Evolutionary conservation across 179 eudicot species (phyloP).

Genomic region (Patellifolia procumbens): DNA sequence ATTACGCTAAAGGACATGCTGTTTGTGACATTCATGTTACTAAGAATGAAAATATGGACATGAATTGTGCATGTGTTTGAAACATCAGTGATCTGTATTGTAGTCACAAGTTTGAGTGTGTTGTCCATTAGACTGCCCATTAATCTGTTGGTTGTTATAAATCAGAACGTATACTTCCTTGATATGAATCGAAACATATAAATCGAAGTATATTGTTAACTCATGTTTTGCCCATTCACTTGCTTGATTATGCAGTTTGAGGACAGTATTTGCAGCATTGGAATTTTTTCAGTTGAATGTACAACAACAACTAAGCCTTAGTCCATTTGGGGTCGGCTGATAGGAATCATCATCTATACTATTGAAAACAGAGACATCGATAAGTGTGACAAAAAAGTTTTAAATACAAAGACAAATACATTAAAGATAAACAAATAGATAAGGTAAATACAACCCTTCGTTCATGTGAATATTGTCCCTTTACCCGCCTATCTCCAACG

Average conservation of each 20-base stretch:
- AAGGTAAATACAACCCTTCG: no score
- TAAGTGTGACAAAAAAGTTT: no score
- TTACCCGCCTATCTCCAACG: no score
- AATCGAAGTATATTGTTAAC: not conserved
- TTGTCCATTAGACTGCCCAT: not conserved
- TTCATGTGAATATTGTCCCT: no score
- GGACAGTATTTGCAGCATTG: not conserved
- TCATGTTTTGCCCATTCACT: not conserved
- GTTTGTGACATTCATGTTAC: not conserved
- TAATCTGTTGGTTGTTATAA: not conserved
- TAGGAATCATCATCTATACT: no score
- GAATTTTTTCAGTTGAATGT: not conserved
- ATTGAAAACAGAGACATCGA: no score
- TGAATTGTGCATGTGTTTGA: not conserved
- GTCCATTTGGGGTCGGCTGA: no score
- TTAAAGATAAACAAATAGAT: no score
- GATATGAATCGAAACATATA: no score
- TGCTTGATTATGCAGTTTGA: not conserved
- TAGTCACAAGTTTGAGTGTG: not conserved
- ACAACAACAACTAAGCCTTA: no score
- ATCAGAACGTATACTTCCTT: no score
- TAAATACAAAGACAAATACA: no score
- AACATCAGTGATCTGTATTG: not conserved
- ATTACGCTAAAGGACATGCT: not conserved
- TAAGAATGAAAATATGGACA: not conserved